Base-by-base conservation (phyloP, 345 rosid species). In the Boechera retrofracta region DNA sequence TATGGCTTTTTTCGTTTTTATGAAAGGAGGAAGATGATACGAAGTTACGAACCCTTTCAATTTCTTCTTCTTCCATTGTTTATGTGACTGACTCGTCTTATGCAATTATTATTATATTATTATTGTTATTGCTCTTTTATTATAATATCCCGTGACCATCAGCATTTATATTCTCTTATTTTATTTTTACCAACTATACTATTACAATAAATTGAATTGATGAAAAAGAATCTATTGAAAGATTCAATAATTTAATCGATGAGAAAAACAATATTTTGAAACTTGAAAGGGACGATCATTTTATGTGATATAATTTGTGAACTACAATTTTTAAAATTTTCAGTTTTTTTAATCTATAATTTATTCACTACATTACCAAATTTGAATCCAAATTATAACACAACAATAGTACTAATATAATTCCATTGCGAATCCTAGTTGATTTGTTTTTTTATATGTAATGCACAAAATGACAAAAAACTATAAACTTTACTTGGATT, bases 31-130 rank as follows among this genome's bases (percentile, higher is more conserved):
- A n/a, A 65, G 62, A 54, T 51, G 61, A 64, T 52, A 26, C 51
- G 66, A 26, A 61, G 55, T 51, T 51, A 18, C 28, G 28, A 51
- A 51, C 55, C 68, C 75, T 55, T 24, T 55, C 59, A 28, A 52
- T 52, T 5, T 4, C 26, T 61, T 62, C 77, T 49, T 49, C 26
- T 18, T 71, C 49, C 68, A 71, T 15, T 32, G 21, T 32, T 58
- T 36, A 10, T 18, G 47, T 65, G 58, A 74, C 78, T 65, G 58
- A 74, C 72, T 65, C 42, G 55, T 74, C 64, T 41, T 36, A 24
- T 24, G 16, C 12, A 21, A 64, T 64, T 74, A 74, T 64, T 73
- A 12, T 41, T 4, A 49, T 38, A 24, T 51, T 69, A 68, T 15
- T 66, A 5, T 48, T 48, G n/a, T 11, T 12, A 15, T n/a, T 49